Base-by-base conservation (phyloP, 768 basidiomycete species). In the Chiua virens region DNA sequence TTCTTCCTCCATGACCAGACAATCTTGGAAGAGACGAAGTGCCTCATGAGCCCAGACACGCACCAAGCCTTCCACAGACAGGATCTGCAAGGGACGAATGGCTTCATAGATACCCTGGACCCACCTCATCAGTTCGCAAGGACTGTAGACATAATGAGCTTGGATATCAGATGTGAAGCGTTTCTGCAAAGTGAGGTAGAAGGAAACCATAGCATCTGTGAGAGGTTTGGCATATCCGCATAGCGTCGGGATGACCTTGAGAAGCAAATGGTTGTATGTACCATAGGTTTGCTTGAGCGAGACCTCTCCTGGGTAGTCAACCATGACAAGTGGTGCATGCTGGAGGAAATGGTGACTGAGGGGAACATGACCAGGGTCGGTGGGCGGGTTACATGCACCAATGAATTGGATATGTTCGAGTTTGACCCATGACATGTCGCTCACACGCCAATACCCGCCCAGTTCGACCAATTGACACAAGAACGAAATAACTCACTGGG, bases 21-120 rank as follows among this genome's bases (percentile, higher is more conserved):
- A 87, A 74, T 99, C 97, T 69, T 97, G 93, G 82, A 99, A 99
- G 39, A 99, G 82, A 25, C 97, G 91, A 11, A 98, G 74, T 9
- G 91, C 97, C 69, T 99, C 97, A 65, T 99, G 97, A 2, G 93
- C 95, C 97, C 96, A 98, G 3, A 99, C 81, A n/a, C 96, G 84
- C 25, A 99, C 93, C 43, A 99, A 81, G 11, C 97, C 97, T 63
- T 99, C 96, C 8, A 96, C 86, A 7, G 91, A 85, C 23, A 99
- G 76, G n/a, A 85, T 84, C 70, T 98, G 97, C 47, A 99, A 73
- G 8, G 97, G 96, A 25, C 86, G 85, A 52, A 99, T 90, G 10
- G 97, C 94, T 68, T 98, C 97, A 65, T 96, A 98, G 52, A 99
- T 89, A 62, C 97, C 97, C 55, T 97, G 83, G 28, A 92, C 83